These are phyloP conservation scores for Euphrasia arctica DNA, from an alignment of 305 asterid genomes.

Conservation along the genomic window DNA sequence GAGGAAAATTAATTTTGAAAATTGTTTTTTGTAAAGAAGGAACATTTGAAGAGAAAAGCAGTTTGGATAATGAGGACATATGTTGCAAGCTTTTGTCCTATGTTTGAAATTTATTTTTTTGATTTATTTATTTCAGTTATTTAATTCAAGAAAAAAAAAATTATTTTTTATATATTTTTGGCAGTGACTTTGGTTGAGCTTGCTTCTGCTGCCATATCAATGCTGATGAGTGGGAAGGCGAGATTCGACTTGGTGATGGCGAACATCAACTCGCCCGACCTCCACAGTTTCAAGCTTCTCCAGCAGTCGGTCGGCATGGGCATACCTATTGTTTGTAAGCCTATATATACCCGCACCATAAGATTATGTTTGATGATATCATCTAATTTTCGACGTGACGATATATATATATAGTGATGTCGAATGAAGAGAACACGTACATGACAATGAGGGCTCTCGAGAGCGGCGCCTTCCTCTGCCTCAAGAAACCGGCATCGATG, in stretches of 20 bases:
- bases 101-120: too few species aligned
- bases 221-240: conserved; percentile 34
- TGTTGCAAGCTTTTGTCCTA: background rate
- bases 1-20: too few species aligned
- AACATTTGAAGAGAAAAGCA: too few species aligned
- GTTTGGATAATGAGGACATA: background rate
- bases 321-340: conserved; percentile 42
- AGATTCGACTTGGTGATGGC: conserved; percentile 45
- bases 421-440: conserved; percentile 30
- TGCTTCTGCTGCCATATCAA: conserved; percentile 37
- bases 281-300: conserved; percentile 38
- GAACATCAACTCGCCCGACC: conserved; percentile 41
- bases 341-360: too few species aligned
- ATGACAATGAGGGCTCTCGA: conserved; percentile 42
- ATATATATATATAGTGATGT: conserved; percentile 32
- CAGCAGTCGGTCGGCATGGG: conserved; percentile 37
- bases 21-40: too few species aligned
- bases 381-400: background rate
- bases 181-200: conserved; percentile 42
- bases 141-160: background rate
- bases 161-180: background rate
- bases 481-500: conserved; percentile 35
- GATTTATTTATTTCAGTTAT: background rate
- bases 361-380: too few species aligned
- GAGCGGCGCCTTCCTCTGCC: conserved; percentile 42